Conservation (phyloP, 1,284 basidiomycete species). For the Ganoderma boninense region DNA sequence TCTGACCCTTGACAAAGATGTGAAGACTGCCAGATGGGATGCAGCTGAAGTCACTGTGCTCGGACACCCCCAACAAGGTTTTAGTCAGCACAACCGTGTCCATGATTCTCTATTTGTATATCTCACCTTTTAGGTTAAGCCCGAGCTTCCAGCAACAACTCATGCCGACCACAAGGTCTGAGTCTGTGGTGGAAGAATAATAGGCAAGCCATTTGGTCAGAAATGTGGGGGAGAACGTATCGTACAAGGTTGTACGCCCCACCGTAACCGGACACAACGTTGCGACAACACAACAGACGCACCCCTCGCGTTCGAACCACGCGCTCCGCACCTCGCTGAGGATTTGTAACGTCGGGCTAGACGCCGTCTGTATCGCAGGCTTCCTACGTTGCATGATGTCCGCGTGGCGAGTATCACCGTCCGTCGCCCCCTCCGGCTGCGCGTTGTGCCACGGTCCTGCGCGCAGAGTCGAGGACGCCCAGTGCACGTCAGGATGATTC, state of each 20-base stretch:
- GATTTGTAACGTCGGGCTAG: constrained; percentile 22
- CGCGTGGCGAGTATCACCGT: not conserved
- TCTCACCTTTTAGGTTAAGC: not conserved
- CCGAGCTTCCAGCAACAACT: not conserved
- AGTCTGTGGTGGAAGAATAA: not conserved
- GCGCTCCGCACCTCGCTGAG: constrained; percentile 18
- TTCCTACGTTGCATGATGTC: not conserved
- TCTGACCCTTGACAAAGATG: not conserved
- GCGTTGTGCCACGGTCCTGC: not conserved
- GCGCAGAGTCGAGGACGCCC: not conserved
- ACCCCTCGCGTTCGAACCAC: not conserved
- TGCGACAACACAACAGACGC: not conserved
- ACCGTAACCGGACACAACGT: not conserved
- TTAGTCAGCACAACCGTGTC: not conserved
- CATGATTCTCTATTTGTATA: not conserved
- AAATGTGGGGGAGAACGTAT: not conserved
- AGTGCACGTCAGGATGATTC: not conserved
- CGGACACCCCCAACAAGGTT: not conserved
- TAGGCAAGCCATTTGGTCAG: no score
- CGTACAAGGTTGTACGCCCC: not conserved
- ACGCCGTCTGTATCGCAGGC: constrained; percentile 13
- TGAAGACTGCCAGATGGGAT: not conserved
- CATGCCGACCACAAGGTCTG: no score
- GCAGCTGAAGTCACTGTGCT: not conserved
- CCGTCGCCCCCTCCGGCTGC: not conserved